phyloP scores from a whole-genome alignment of 352 stramenopile genomes.

The Globisporangium takayamanum region DNA sequence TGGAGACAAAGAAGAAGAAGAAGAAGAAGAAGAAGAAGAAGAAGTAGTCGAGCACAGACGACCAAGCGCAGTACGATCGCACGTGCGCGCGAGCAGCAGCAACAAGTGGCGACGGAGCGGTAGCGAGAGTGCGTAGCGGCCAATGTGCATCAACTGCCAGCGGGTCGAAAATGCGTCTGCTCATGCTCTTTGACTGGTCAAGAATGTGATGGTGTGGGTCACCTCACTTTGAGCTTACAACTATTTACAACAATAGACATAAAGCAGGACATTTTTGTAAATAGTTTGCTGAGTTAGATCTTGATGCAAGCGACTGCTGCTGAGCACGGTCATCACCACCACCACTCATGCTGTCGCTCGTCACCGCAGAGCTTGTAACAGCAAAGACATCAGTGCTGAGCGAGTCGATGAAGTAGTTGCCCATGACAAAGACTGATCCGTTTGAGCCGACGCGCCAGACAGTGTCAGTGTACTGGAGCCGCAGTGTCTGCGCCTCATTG shows the following conservation, averaged over 20 bases:
- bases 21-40: neutral
- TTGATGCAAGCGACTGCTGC: neutral
- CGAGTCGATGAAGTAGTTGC: conserved; percentile 83
- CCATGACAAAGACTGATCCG: conserved; percentile 63
- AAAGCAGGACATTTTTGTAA: too few relatives aligned
- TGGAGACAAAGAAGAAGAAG: neutral
- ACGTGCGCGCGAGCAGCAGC: too few relatives aligned
- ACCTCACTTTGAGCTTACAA: too few relatives aligned
- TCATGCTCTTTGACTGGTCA: too few relatives aligned
- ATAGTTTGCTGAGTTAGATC: neutral
- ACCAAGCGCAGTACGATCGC: neutral
- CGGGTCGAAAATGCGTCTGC: too few relatives aligned
- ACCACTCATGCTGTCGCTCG: neutral
- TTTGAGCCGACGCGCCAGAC: conserved; percentile 37
- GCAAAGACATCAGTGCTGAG: conserved; percentile 63
- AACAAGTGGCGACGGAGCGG: too few relatives aligned
- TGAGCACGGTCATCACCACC: neutral
- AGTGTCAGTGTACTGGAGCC: conserved; percentile 20
- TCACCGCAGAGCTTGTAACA: conserved; percentile 15
- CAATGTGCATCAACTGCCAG: too few relatives aligned
- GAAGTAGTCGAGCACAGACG: neutral
- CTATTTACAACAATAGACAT: too few relatives aligned
- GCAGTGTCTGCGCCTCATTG: conserved; percentile 20
- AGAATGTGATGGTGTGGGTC: too few relatives aligned
- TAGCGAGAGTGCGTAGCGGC: too few relatives aligned